phyloP scores from a whole-genome alignment of 768 basidiomycete species.

The Lactarius tabidus region DNA sequence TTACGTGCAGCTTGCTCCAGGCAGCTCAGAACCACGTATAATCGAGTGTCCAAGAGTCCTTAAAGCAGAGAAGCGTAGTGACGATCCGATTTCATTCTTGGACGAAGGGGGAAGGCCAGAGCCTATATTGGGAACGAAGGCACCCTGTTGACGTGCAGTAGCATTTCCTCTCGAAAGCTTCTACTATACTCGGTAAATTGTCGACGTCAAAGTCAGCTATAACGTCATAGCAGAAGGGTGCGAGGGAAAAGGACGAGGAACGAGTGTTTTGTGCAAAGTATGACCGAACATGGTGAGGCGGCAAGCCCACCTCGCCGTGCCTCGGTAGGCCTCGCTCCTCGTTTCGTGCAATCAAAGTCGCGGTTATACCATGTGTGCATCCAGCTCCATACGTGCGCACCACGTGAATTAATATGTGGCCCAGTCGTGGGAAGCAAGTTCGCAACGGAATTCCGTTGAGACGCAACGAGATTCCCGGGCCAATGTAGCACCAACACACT shows the following conservation, averaged over 20 bases:
- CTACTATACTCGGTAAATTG: slow-evolving; percentile 11
- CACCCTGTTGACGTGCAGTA: neutral
- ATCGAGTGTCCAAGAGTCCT: neutral
- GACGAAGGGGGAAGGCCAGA: slow-evolving; percentile 10
- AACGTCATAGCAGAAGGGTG: neutral
- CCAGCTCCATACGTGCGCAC: neutral
- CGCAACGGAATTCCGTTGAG: slow-evolving; percentile 2
- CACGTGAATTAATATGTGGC: slow-evolving; percentile 3
- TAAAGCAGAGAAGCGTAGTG: slow-evolving; percentile 9
- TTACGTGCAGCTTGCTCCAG: neutral
- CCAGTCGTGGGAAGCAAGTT: neutral
- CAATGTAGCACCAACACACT: neutral
- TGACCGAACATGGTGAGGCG: neutral
- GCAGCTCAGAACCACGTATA: neutral
- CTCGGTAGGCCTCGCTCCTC: slow-evolving; percentile 2
- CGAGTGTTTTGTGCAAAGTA: neutral
- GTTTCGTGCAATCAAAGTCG: neutral
- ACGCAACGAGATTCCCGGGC: neutral
- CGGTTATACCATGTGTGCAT: neutral
- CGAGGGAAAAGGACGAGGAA: neutral
- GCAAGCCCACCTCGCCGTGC: neutral
- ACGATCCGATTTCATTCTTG: slow-evolving; percentile 1
- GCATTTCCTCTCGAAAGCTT: slow-evolving; percentile 1
- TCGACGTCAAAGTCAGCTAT: slow-evolving; percentile 1
- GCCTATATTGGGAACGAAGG: slow-evolving; percentile 16